phyloP scores from a whole-genome alignment of 306 rosid genomes.

The Corylus americana region DNA sequence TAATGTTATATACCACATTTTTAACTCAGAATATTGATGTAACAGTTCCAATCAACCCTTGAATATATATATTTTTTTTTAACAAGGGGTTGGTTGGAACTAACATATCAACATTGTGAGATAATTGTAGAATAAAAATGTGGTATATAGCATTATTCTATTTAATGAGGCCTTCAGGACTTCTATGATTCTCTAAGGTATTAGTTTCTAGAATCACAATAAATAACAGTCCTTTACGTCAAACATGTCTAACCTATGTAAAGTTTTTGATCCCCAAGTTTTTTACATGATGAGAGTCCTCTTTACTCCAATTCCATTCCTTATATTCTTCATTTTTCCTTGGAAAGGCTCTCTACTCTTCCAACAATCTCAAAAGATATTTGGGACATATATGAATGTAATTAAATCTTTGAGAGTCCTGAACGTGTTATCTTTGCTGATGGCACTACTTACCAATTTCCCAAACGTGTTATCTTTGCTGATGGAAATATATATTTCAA shows the following conservation, averaged over 20 bases:
- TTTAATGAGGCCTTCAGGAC: constrained; percentile 3
- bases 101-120: no score
- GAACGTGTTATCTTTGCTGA: background rate
- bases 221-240: background rate
- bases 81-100: no score
- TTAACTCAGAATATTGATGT: no score
- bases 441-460: constrained; percentile 66
- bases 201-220: background rate
- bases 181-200: background rate
- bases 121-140: no score
- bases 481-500: constrained; percentile 67
- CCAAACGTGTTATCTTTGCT: constrained; percentile 87
- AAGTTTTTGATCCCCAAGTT: background rate
- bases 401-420: background rate
- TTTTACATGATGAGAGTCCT: background rate
- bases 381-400: background rate
- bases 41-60: no score
- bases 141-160: no score
- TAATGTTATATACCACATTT: background rate
- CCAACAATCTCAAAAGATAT: constrained; percentile 2
- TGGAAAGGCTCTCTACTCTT: constrained; percentile 12
- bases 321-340: background rate
- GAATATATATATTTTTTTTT: no score
- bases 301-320: constrained; percentile 17
- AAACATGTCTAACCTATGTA: background rate